Evolutionary conservation across 108 stramenopile genomes (phyloP), one percentile per base, ranked within the genome.

Genomic region (Nannochloropsis salina): DNA sequence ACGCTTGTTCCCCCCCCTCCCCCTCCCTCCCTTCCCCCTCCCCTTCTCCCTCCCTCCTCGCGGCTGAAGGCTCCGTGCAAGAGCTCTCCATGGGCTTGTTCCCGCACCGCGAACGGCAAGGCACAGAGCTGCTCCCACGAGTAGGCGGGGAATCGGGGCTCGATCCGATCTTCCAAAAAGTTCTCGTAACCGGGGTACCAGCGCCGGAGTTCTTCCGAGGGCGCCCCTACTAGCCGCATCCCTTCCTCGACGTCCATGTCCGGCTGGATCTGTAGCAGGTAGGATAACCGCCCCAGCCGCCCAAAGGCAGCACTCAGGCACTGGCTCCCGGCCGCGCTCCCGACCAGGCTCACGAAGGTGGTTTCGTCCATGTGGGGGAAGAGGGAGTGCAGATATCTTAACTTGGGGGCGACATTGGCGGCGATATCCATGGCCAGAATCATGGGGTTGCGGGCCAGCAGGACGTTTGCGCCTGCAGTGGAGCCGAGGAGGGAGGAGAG

Each of bases 101-200:
- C 61, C 61, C 61, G 61, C 61, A 74, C 15, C 20, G 61, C 61
- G n/a, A 74, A 74, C 61, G 61, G 61, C 61, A 74, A 74, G 20
- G 61, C 61, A 74, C 61, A 74, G 20, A 74, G 5, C 61, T 74
- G 61, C 61, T 74, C 61, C 61, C 61, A 74, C 5, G 61, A 20
- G 61, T 74, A 74, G 2, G 61, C 5, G 61, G 61, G 61, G 61
- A 74, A 74, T 20, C 61, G 61, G 61, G 61, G 61, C n/a, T 74
- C 61, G 61, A 74, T 74, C 61, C 61, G 61, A 74, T 74, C 61
- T 74, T 74, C 61, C n/a, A 74, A 74, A 74, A 74, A 74, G 5
- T 74, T 74, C 61, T 74, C 61, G 4, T 74, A 74, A n/a, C 61
- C 61, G 20, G 61, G 61, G 61, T 74, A 74, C 20, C 15, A 5